Evolutionary conservation across 768 basidiomycete species (phyloP), one percentile per base, ranked within the genome.

Genomic region (Pleurotus eryngii): DNA sequence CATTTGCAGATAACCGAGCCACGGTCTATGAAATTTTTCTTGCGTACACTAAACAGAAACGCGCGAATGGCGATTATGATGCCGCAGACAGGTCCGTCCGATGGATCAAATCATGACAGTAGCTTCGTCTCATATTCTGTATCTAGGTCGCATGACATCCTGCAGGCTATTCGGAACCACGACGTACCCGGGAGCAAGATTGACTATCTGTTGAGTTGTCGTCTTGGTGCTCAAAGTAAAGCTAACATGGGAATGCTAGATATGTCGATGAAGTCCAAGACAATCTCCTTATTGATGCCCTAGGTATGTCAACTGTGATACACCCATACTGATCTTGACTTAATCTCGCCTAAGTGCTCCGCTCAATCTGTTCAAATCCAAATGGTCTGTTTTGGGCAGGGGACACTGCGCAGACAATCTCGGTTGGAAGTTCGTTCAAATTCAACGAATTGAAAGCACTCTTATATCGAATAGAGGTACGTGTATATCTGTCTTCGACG

Each of bases 221-320:
- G 17, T 38, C 11, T 30, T 26, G 6, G 39, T 42, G 1, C 40
- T 22, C 35, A 39, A 12, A 58, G 43, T 30, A 46, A 8, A 67
- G 18, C 37, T 47, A 18, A 18, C 39, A 14, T 30, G 30, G 12
- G 4, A 8, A 24, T 4, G n/a, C 17, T 46, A 87, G 87, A 11
- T 90, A 89, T 62, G 76, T 90, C 1, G 89, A 90, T 46, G 89
- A 90, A 68, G 83, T 81, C 0, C 89, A 90, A 64, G 89, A 90
- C 60, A 82, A 86, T 62, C 73, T 89, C 0, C 72, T 90, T 5
- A 80, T 89, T 7, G 87, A 90, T 64, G 74, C 80, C 1, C 71
- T 82, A 14, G 37, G 79, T 66, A 9, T 43, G 22, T 45, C 5
- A 22, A 24, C 27, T 11, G 30, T 35, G 30, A 35, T 35, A 35